phyloP scores from a whole-genome alignment of 2,329 filamentous ascomycete species.

The Tetracladium maxilliforme region DNA sequence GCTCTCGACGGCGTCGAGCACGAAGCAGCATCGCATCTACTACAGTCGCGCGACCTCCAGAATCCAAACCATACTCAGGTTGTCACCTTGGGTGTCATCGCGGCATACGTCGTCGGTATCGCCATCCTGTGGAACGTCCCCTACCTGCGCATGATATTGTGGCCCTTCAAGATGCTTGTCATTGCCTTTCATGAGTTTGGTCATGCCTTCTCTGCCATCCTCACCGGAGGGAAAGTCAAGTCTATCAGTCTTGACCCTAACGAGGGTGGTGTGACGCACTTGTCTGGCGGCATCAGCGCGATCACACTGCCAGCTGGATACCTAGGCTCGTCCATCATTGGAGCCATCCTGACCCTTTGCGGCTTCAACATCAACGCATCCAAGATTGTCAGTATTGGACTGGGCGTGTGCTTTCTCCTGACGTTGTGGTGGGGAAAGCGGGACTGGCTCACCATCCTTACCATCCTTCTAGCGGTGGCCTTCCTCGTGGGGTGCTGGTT shows the following conservation, averaged over 20 bases:
- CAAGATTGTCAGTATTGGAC: conserved; percentile 61
- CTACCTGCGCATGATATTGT: conserved; percentile 58
- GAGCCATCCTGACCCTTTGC: conserved; percentile 63
- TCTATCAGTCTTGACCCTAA: conserved; percentile 61
- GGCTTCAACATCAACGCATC: conserved; percentile 71
- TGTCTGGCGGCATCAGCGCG: conserved; percentile 55
- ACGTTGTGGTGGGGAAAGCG: conserved; percentile 70
- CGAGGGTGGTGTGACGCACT: conserved; percentile 67
- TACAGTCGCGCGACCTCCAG: conserved; percentile 39
- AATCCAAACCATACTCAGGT: conserved; percentile 52
- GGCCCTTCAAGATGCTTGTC: conserved; percentile 81
- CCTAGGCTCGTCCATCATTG: conserved; percentile 62
- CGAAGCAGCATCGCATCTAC: too few relatives aligned
- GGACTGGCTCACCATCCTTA: conserved; percentile 65
- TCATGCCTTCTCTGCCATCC: conserved; percentile 57
- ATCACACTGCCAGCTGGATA: conserved; percentile 68
- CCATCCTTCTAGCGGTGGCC: conserved; percentile 54
- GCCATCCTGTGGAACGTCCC: conserved; percentile 69
- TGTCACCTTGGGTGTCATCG: conserved; percentile 58
- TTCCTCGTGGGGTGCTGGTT: conserved; percentile 66
- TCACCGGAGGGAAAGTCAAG: conserved; percentile 60
- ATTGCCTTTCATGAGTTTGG: conserved; percentile 75
- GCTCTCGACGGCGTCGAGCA: conserved; percentile 26
- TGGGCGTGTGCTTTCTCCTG: conserved; percentile 63
- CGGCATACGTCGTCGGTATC: conserved; percentile 56